phyloP scores from a whole-genome alignment of 495 filamentous ascomycete genomes.

The Aeminium ludgeri region DNA sequence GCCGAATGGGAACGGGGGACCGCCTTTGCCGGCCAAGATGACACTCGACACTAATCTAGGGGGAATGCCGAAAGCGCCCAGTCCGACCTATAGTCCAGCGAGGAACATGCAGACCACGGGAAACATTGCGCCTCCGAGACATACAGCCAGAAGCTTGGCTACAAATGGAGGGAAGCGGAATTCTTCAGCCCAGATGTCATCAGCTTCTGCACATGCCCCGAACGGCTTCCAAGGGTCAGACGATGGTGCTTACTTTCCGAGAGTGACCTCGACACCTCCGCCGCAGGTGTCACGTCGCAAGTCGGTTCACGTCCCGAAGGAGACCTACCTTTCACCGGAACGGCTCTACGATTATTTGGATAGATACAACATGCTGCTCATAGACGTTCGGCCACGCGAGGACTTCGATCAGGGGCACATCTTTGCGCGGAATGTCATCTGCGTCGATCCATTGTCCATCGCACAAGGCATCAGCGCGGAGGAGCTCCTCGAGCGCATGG shows the following conservation, averaged over 20 bases:
- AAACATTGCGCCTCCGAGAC: conserved; percentile 33
- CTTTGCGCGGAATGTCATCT: conserved; percentile 61
- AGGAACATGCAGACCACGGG: conserved; percentile 38
- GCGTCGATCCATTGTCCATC: conserved; percentile 70
- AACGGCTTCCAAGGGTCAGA: conserved; percentile 12
- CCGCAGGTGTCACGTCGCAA: conserved; percentile 12
- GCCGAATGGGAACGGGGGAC: conserved; percentile 29
- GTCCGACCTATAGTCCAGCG: conserved; percentile 68
- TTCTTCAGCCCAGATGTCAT: conserved; percentile 1
- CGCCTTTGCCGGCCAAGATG: conserved; percentile 37
- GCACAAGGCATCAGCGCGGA: conserved; percentile 68
- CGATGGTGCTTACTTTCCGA: conserved; percentile 22
- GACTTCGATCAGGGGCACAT: conserved; percentile 83
- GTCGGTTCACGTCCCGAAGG: conserved; percentile 39
- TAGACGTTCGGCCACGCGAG: conserved; percentile 71
- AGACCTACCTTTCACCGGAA: conserved; percentile 45
- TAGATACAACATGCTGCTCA: conserved; percentile 49
- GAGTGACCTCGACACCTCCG: neutral
- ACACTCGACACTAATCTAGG: conserved; percentile 34
- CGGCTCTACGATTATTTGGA: conserved; percentile 47
- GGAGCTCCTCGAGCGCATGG: conserved; percentile 63
- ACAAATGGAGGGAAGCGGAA: neutral
- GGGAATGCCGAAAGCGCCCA: conserved; percentile 58
- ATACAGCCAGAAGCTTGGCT: conserved; percentile 25
- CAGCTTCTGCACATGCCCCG: conserved; percentile 15